Conservation (phyloP, 768 basidiomycete genomes). For the Pisolithus marmoratus region DNA sequence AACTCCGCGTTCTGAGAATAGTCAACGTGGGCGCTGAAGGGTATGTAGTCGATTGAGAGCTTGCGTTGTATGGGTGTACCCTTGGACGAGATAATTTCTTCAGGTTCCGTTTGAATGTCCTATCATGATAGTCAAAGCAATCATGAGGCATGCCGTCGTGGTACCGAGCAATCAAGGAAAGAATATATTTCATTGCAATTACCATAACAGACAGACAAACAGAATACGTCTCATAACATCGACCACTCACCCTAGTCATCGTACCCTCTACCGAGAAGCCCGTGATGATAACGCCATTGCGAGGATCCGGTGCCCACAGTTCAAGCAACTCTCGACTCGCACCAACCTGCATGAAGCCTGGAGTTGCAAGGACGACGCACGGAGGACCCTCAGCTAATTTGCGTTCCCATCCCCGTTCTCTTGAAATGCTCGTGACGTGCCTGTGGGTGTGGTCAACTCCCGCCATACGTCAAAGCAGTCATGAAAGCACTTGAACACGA, state of each 20-base stretch:
- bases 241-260: conserved; percentile 82
- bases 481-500: conserved; percentile 86
- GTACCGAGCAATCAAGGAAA: conserved; percentile 18
- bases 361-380: conserved; percentile 92
- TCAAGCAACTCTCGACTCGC: conserved; percentile 90
- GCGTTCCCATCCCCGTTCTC: conserved; percentile 74
- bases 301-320: conserved; percentile 89
- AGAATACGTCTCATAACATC: neutral
- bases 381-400: conserved; percentile 89
- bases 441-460: conserved; percentile 29
- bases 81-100: conserved; percentile 74
- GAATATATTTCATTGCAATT: conserved; percentile 8
- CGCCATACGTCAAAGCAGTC: neutral
- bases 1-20: conserved; percentile 95
- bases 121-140: conserved; percentile 28
- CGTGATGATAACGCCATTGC: conserved; percentile 91
- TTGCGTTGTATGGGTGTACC: conserved; percentile 77
- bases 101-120: conserved; percentile 91
- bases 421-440: conserved; percentile 74
- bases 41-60: conserved; percentile 89
- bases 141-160: neutral
- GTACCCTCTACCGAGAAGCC: conserved; percentile 98
- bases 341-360: conserved; percentile 88
- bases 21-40: conserved; percentile 96
- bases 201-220: neutral